Evolutionary conservation across 805 yeast genomes (phyloP).

Genomic region (Candida pseudofarinosa): DNA sequence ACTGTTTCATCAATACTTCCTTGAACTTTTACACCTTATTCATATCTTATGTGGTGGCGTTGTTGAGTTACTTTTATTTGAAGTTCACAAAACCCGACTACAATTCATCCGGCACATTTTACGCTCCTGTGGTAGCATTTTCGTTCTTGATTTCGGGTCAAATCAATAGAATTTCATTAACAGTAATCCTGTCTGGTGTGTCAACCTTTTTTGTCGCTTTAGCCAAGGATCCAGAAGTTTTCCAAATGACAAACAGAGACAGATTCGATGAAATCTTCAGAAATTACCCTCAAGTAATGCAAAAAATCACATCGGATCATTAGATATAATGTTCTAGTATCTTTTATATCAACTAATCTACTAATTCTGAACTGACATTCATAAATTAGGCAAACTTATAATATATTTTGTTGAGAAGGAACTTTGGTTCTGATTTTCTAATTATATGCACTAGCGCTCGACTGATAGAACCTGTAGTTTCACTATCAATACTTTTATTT

Average conservation of each 20-base stretch:
- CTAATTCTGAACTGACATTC: too few species aligned
- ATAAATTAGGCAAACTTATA: too few species aligned
- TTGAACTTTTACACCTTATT: slow-evolving; percentile 72
- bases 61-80: slow-evolving; percentile 63
- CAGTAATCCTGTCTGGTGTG: slow-evolving; percentile 75
- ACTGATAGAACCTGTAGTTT: not conserved
- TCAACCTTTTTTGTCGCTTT: slow-evolving; percentile 81
- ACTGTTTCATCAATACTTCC: slow-evolving; percentile 75
- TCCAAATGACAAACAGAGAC: slow-evolving; percentile 66
- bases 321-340: slow-evolving; percentile 6
- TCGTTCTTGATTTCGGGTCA: slow-evolving; percentile 71
- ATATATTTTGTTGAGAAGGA: too few species aligned
- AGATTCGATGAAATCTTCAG: slow-evolving; percentile 60
- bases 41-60: slow-evolving; percentile 58
- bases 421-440: not conserved
- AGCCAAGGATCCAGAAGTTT: slow-evolving; percentile 81
- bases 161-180: slow-evolving; percentile 66
- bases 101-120: slow-evolving; percentile 54
- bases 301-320: slow-evolving; percentile 42
- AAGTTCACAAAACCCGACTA: slow-evolving; percentile 64
- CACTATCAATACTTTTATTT: too few species aligned
- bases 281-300: slow-evolving; percentile 65
- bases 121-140: slow-evolving; percentile 73
- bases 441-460: not conserved
- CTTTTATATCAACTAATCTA: not conserved